Base-by-base conservation (phyloP, 305 asterid species). In the Coffea humblotiana region DNA sequence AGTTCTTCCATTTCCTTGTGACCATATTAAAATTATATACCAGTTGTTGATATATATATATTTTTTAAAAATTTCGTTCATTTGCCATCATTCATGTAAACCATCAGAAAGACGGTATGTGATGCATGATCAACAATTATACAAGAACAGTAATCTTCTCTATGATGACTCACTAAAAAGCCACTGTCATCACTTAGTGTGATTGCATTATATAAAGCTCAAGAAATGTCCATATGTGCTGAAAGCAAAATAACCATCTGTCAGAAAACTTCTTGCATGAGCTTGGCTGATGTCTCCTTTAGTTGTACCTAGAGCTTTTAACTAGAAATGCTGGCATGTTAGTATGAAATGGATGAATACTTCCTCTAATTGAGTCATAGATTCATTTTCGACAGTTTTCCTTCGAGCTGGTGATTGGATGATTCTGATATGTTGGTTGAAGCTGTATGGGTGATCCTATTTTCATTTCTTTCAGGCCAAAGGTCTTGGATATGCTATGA, bases 401-500 rank as follows among this genome's bases (percentile, higher is more conserved):
- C 32, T 67, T 52, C 61, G 25, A 67, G 63, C 78, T 43, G 45
- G 16, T 21, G 5, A 35, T 21, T 71, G 35, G 8, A 21, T 27
- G 47, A 49, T 67, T 2, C 23, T 61, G 18, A 35, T 73, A n/a
- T 18, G 72, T 47, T 37, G 37, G 15, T 37, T 29, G 45, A 16
- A 65, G 58, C 19, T 35, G 43, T 75, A 9, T 45, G 70, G 58
- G n/a, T 43, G 58, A 29, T 66, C 45, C 60, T 35, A 43, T 75
- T 66, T 61, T 64, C 45, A 58, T 77, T 80, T 74, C 77, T 47
- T 65, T 82, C 89, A 93, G 98, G 99, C 99, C 74, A 95, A 93
- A 90, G 99, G 98, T 77, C 95, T 95, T 68, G 99, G 99, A 56
- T 95, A 95, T 85, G 99, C 99, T 74, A 88, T 95, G 79, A 95